Percentiles rank a stretch among this genome's conserved stretches.
Conservation (phyloP, 2,329 filamentous ascomycete genomes). For the Epichloe brachyelytri region DNA sequence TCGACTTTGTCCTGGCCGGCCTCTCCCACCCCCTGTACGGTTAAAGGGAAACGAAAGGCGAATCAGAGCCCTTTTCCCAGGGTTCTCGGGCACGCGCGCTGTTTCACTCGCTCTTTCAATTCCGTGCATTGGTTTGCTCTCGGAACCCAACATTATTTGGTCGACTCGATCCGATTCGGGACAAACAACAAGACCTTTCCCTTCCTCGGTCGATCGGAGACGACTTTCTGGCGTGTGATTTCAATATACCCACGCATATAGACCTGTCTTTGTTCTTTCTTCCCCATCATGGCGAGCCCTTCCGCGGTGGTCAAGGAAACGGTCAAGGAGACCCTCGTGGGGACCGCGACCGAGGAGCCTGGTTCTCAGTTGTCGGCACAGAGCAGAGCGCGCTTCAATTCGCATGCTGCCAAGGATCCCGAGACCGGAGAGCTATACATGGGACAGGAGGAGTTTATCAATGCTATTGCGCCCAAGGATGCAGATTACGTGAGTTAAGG, state of each 20-base stretch:
- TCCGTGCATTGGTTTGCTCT: background rate
- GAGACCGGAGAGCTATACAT: slow-evolving; percentile 67
- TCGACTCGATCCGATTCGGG: background rate
- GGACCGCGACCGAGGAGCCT: slow-evolving; percentile 33
- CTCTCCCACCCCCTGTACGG: background rate
- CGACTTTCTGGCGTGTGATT: background rate
- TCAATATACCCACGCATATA: no score
- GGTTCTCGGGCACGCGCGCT: background rate
- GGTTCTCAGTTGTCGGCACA: slow-evolving; percentile 54
- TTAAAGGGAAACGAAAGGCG: background rate
- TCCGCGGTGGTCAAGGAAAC: slow-evolving; percentile 47
- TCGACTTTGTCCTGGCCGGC: background rate
- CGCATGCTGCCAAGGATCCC: slow-evolving; percentile 63
- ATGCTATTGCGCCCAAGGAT: slow-evolving; percentile 71
- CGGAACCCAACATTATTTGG: background rate
- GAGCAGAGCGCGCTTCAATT: slow-evolving; percentile 62
- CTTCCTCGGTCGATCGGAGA: background rate
- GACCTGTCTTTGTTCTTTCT: background rate
- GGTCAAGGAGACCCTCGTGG: slow-evolving; percentile 71
- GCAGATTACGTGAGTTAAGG: slow-evolving; percentile 75
- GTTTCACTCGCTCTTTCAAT: background rate
- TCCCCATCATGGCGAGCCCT: slow-evolving; percentile 21
- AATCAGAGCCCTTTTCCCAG: background rate
- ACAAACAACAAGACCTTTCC: background rate
- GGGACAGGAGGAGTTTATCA: slow-evolving; percentile 74